These are phyloP conservation scores for Rosellinia necatrix DNA, from an alignment of 2,329 filamentous ascomycete genomes.

Conservation along the genomic window DNA sequence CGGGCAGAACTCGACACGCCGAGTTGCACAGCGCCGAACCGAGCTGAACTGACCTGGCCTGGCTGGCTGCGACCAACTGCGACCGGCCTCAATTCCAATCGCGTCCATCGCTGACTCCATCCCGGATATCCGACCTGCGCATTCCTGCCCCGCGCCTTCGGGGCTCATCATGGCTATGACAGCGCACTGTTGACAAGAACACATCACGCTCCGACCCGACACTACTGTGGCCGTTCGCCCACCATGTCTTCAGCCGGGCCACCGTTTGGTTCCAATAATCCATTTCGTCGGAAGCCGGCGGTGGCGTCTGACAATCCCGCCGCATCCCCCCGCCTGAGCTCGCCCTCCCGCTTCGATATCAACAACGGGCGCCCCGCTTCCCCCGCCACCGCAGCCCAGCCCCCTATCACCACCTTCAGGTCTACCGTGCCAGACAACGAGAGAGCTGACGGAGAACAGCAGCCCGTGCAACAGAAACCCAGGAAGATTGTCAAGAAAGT, in stretches of 20 bases:
- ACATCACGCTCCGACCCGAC: slow-evolving; percentile 7
- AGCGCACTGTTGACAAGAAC: background rate
- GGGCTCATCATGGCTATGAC: slow-evolving; percentile 22
- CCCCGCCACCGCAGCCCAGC: slow-evolving; percentile 22
- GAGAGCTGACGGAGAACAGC: slow-evolving; percentile 39
- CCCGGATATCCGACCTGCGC: background rate
- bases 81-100: background rate
- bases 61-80: background rate
- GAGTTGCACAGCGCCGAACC: background rate
- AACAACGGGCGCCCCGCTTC: slow-evolving; percentile 25
- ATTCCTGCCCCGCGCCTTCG: slow-evolving; percentile 12
- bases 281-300: slow-evolving; percentile 53
- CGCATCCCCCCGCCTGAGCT: slow-evolving; percentile 24
- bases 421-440: slow-evolving; percentile 42
- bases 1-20: background rate
- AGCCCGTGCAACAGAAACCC: slow-evolving; percentile 35
- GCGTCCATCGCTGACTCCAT: background rate
- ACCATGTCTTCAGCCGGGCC: slow-evolving; percentile 45
- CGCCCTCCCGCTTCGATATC: slow-evolving; percentile 18
- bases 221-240: slow-evolving; percentile 8
- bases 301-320: slow-evolving; percentile 28
- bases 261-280: slow-evolving; percentile 53
- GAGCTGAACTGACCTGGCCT: background rate
- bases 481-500: slow-evolving; percentile 69
- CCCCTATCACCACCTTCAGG: slow-evolving; percentile 41